Base-by-base conservation (phyloP, 345 rosid genomes). In the Punica granatum region DNA sequence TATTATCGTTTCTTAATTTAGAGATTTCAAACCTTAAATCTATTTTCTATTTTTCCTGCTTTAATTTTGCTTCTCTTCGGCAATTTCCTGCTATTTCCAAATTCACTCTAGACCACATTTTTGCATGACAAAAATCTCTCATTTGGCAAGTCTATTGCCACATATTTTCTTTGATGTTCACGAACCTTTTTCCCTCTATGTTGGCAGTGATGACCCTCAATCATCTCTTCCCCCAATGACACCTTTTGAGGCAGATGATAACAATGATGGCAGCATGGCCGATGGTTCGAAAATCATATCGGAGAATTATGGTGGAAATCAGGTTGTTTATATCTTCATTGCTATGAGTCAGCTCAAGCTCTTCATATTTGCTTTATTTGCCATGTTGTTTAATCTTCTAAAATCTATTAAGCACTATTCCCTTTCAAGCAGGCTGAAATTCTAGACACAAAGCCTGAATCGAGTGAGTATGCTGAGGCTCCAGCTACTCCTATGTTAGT, bases 401-500 rank as follows among this genome's bases (percentile, higher is more conserved):
- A 56, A 26, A 26, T 18, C 63, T 66, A 60, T 71, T 46, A 36
- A 70, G 63, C 53, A 26, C 23, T 53, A 42, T 51, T 63, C 69
- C 67, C 68, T 64, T 78, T 70, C 73, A 36, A 69, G 60, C 82
- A 92, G 97, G 73, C 73, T 71, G 90, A 76, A 72, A 83, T 64
- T 75, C 74, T 68, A 48, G 72, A 43, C 65, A 71, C 76, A 74
- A 65, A 69, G 77, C 77, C 84, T 75, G 93, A 88, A 74, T 66
- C 67, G 60, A 14, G 63, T 6, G 98, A 85, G 73, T 85, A 83
- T 77, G 94, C 96, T 19, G 88, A 92, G 78, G 99, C 96, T 76
- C 96, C 96, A 61, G 80, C 85, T 65, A 92, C 99, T 70, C 98
- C 99, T 73, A 95, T 92, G 71, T 76, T 92, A 74, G 81, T 83